Base-by-base conservation (phyloP, 2,329 filamentous ascomycete genomes). In the Fusarium sp. region DNA sequence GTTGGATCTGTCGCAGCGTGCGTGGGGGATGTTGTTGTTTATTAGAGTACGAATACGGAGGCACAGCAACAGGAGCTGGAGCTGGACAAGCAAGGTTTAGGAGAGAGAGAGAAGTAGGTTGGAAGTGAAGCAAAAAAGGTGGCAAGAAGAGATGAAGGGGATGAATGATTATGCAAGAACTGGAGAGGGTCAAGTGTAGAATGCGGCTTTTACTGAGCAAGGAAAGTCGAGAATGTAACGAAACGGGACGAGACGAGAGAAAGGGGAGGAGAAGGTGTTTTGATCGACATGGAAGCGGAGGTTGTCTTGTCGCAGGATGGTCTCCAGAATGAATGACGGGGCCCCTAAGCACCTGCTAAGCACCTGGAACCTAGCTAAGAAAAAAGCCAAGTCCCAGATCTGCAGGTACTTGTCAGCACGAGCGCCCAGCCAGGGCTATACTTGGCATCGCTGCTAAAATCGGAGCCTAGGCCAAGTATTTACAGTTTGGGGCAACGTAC, bases 381-480 rank as follows among this genome's bases (percentile, higher is more conserved):
- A 70, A 78, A 64, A 78, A 77, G 75, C 76, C 76, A 76, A 78
- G 77, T 77, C 67, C 58, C 68, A 68, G 77, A 78, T 78, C 77
- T 75, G 61, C 75, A 78, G 67, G 60, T 73, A 76, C 73, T 41
- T 68, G 43, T 50, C 8, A 56, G 59, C 74, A 71, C 69, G 32
- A 68, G 14, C 50, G 32, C 43, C 57, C 34, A 16, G 32, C 48
- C 48, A 71, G 67, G 27, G 67, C n/a, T n/a, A 35, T 59, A 43
- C 54, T 25, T 30, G 30, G 8, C 5, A 11, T 18, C 23, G 14
- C 32, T 48, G 45, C 64, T 52, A 59, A 52, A 41, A 52, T 27
- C 13, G 35, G 25, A 37, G 8, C 20, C 18, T 13, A 2, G 11
- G 11, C 11, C 67, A 68, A 62, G 73, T 67, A 61, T 58, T 48